phyloP scores from a whole-genome alignment of 495 filamentous ascomycete species.

The Recurvomyces mirabilis region DNA sequence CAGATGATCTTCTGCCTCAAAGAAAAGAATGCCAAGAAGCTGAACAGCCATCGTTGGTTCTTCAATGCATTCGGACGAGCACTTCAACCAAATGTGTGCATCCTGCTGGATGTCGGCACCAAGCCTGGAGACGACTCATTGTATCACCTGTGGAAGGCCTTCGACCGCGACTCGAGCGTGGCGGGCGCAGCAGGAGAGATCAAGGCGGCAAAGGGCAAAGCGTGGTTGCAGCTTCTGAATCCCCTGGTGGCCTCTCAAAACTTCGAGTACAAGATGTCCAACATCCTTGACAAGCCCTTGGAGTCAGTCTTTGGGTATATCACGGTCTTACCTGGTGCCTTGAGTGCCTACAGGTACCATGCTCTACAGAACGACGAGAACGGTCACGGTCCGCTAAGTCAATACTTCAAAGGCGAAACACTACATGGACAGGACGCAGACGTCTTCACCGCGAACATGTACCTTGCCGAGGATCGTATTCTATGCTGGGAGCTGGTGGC shows the following conservation, averaged over 20 bases:
- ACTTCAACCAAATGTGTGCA: conserved; percentile 90
- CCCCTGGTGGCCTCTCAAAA: conserved; percentile 95
- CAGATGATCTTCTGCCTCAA: conserved; percentile 99
- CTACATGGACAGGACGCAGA: conserved; percentile 93
- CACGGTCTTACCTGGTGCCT: conserved; percentile 86
- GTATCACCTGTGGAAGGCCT: conserved; percentile 99
- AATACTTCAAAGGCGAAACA: conserved; percentile 99
- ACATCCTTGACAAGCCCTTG: conserved; percentile 94
- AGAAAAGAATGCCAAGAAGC: conserved; percentile 94
- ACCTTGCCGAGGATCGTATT: conserved; percentile 95
- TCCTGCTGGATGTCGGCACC: conserved; percentile 91
- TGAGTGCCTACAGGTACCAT: conserved; percentile 93
- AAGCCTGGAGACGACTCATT: conserved; percentile 73
- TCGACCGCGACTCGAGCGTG: conserved; percentile 92
- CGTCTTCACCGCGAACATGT: conserved; percentile 99
- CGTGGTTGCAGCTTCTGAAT: conserved; percentile 73
- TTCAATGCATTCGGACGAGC: conserved; percentile 96
- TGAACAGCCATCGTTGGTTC: conserved; percentile 98
- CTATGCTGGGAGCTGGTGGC: conserved; percentile 98
- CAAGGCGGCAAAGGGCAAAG: conserved; percentile 62
- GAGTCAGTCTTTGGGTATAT: conserved; percentile 98
- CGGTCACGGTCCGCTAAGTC: conserved; percentile 86
- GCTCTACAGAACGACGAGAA: conserved; percentile 94
- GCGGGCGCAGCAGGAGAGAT: conserved; percentile 96
- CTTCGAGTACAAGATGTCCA: conserved; percentile 99